Evolutionary conservation across 371 early-diverging fungal genomes (phyloP).

Genomic region (Coemansia sp.): DNA sequence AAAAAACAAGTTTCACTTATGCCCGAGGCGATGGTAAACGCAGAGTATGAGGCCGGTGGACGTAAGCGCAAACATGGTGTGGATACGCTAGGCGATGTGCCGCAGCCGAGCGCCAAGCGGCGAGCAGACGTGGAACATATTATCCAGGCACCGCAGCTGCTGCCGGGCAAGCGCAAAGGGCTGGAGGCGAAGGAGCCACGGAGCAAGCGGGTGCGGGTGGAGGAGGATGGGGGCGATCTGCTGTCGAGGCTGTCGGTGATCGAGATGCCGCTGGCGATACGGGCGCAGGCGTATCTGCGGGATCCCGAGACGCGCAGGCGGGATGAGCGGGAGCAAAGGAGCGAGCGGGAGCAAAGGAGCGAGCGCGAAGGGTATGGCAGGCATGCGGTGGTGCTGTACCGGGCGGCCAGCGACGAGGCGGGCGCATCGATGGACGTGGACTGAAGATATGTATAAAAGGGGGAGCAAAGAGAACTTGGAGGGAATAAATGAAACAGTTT

Average conservation of each 20-base stretch:
- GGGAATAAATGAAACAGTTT: no score
- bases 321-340: background rate
- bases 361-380: background rate
- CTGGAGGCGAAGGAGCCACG: no score
- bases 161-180: background rate
- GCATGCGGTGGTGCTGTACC: constrained; percentile 24
- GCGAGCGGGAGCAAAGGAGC: background rate
- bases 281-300: constrained; percentile 26
- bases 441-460: background rate
- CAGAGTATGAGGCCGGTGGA: no score
- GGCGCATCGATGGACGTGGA: constrained; percentile 1
- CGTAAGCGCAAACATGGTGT: no score
- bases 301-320: background rate
- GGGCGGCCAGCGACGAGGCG: background rate
- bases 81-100: no score
- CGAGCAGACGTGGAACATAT: background rate
- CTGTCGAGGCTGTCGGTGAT: constrained; percentile 17
- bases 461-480: no score
- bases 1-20: no score
- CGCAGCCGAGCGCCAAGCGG: background rate
- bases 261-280: constrained; percentile 25
- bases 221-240: background rate
- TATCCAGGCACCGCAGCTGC: background rate
- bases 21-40: no score
- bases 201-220: background rate